phyloP scores from a whole-genome alignment of 192 early-diverging fungal species.

The Gryganskiella cystojenkinii region DNA sequence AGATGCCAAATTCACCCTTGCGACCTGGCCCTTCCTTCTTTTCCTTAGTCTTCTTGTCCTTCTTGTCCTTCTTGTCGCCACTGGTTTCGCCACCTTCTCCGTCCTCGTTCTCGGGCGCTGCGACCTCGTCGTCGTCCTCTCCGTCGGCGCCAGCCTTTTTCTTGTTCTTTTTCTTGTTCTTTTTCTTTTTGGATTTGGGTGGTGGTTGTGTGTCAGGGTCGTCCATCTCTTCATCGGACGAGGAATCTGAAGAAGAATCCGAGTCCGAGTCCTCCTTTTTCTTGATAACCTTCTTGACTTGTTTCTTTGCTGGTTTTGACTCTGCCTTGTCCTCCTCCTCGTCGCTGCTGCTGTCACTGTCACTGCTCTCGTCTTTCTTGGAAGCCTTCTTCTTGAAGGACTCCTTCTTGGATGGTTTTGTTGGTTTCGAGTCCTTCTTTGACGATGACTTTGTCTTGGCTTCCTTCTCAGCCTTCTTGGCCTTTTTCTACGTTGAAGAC shows the following conservation, averaged over 20 bases:
- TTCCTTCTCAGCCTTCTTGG: conserved; percentile 41
- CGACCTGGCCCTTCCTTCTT: conserved; percentile 55
- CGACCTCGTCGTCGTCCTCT: conserved; percentile 35
- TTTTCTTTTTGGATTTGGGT: conserved; percentile 54
- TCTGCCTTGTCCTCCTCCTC: conserved; percentile 52
- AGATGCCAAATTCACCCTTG: conserved; percentile 68
- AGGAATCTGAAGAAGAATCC: conserved; percentile 42
- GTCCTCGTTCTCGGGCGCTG: conserved; percentile 27
- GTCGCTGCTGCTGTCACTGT: neutral
- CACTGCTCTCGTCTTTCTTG: conserved; percentile 10
- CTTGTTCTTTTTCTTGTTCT: conserved; percentile 56
- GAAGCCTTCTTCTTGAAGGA: neutral
- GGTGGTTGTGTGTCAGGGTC: conserved; percentile 50
- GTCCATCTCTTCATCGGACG: conserved; percentile 43
- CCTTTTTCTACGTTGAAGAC: conserved; percentile 24
- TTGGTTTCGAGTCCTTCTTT: conserved; percentile 25
- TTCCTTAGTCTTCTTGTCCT: conserved; percentile 48
- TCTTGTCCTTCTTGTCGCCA: conserved; percentile 37
- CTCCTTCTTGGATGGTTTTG: conserved; percentile 27
- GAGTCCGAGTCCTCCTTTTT: conserved; percentile 43
- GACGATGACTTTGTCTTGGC: conserved; percentile 11
- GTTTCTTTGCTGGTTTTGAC: conserved; percentile 29
- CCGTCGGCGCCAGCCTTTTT: conserved; percentile 49
- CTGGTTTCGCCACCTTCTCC: conserved; percentile 12
- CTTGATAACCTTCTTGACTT: conserved; percentile 55